phyloP scores from a whole-genome alignment of 805 yeast genomes.

The Lipomyces spencermartinsiae region DNA sequence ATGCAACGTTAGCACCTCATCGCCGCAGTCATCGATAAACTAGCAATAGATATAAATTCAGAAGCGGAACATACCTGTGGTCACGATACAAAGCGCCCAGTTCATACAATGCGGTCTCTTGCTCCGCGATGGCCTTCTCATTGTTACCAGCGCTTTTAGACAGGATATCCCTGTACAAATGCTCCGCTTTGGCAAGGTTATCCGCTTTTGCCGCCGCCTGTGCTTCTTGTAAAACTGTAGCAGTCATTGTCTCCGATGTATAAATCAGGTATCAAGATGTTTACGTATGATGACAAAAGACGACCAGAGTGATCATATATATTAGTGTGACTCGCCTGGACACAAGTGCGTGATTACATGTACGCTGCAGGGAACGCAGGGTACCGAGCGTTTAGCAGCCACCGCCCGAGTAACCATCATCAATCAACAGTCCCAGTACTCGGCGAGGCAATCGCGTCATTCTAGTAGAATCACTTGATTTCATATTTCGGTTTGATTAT shows the following conservation, averaged over 20 bases:
- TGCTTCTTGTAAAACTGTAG: constrained; percentile 53
- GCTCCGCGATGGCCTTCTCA: constrained; percentile 57
- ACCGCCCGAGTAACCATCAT: background rate
- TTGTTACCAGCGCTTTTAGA: constrained; percentile 42
- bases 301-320: background rate
- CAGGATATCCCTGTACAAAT: constrained; percentile 60
- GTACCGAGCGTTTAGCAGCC: no score
- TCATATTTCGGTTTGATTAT: background rate
- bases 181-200: constrained; percentile 64
- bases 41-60: background rate
- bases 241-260: background rate
- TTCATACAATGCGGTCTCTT: constrained; percentile 75
- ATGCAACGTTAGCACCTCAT: background rate
- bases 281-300: background rate
- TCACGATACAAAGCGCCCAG: constrained; percentile 74
- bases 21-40: background rate
- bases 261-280: background rate
- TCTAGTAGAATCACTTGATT: background rate
- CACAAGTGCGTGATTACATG: background rate
- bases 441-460: background rate
- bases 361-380: background rate
- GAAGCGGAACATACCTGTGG: constrained; percentile 39
- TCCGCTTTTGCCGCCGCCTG: constrained; percentile 60
- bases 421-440: background rate
- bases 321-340: background rate